phyloP scores from a whole-genome alignment of 2,329 filamentous ascomycete species.

The Juglanconis oblonga region DNA sequence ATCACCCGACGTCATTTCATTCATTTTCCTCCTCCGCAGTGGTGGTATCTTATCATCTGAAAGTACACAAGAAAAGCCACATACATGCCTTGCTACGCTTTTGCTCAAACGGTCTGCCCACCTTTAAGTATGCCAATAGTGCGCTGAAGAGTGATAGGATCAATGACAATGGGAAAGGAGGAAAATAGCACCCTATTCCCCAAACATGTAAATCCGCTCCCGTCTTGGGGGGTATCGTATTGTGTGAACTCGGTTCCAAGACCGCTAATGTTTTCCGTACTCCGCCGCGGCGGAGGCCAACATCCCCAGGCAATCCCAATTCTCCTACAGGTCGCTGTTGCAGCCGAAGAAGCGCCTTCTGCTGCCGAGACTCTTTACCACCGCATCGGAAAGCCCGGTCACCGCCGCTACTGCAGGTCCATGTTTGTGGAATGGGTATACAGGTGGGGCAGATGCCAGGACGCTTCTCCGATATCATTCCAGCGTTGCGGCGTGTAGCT shows the following conservation, averaged over 20 bases:
- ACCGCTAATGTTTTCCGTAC: not conserved
- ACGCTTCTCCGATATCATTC: too few species aligned
- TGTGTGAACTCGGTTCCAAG: not conserved
- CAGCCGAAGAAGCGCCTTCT: too few species aligned
- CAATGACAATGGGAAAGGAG: not conserved
- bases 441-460: too few species aligned
- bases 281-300: not conserved
- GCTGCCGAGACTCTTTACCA: too few species aligned
- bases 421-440: too few species aligned
- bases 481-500: too few species aligned
- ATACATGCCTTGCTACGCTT: not conserved
- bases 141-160: not conserved
- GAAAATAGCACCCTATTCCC: not conserved
- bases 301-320: too few species aligned
- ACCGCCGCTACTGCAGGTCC: too few species aligned
- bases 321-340: too few species aligned
- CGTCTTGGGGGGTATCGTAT: not conserved
- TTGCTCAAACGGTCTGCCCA: not conserved
- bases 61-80: not conserved
- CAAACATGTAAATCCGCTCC: not conserved
- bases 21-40: not conserved
- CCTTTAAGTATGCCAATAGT: not conserved
- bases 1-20: not conserved
- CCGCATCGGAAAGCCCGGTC: too few species aligned
- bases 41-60: conserved; percentile 2